A percentile compares a stretch with the other conserved stretches of the same genome.
phyloP scores from a whole-genome alignment of 2,329 filamentous ascomycete species.

The Botrytis tulipae region DNA sequence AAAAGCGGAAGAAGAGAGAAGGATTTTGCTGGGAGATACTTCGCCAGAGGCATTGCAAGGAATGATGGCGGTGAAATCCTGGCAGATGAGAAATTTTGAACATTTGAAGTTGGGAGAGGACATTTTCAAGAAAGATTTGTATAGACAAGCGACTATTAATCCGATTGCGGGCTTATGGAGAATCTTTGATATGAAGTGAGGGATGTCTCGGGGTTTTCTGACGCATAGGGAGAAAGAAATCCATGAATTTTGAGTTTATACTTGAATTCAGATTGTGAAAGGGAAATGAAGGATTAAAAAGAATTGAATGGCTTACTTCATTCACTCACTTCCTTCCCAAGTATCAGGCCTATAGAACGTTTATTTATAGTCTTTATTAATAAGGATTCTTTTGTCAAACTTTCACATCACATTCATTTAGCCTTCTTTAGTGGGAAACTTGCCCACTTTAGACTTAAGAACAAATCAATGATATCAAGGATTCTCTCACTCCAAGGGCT shows the following conservation, averaged over 20 bases:
- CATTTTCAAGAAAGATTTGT: slow-evolving; percentile 25
- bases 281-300: too few relatives aligned
- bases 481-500: too few relatives aligned
- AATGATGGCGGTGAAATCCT: slow-evolving; percentile 23
- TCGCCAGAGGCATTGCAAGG: slow-evolving; percentile 25
- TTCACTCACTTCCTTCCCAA: neutral
- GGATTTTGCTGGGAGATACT: slow-evolving; percentile 21
- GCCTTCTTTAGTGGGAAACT: neutral
- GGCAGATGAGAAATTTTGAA: slow-evolving; percentile 23
- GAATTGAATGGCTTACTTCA: neutral
- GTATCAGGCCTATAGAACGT: neutral
- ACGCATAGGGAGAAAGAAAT: neutral
- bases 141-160: slow-evolving; percentile 21
- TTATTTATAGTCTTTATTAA: neutral
- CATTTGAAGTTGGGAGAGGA: slow-evolving; percentile 24
- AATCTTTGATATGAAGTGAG: slow-evolving; percentile 25
- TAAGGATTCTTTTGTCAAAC: neutral
- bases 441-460: too few relatives aligned
- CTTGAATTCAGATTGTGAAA: neutral
- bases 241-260: neutral
- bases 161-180: slow-evolving; percentile 24
- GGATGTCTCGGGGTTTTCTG: neutral
- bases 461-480: too few relatives aligned
- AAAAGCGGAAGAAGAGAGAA: slow-evolving; percentile 19
- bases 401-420: neutral